These are phyloP conservation scores for Asterochloris sp. DNA, from an alignment of 139 green algal species.

Conservation along the genomic window DNA sequence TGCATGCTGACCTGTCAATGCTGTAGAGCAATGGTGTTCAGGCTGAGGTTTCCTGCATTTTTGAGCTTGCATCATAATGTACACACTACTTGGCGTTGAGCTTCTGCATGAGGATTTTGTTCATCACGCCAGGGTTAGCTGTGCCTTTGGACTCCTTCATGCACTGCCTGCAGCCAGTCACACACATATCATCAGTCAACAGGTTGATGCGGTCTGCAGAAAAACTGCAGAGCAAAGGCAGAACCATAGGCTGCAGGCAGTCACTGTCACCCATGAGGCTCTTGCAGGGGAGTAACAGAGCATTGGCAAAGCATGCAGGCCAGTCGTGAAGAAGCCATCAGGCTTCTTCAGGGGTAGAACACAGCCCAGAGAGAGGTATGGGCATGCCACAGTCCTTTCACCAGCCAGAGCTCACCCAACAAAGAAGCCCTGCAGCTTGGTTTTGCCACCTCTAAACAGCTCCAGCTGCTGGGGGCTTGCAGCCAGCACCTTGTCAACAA, in stretches of 20 bases:
- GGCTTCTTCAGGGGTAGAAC: too few relatives aligned
- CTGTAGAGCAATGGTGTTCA: too few relatives aligned
- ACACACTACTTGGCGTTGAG: constrained; percentile 31
- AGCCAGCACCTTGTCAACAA: constrained; percentile 78
- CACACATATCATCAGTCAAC: not conserved
- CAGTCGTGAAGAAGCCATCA: too few relatives aligned
- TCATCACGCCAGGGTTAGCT: constrained; percentile 77
- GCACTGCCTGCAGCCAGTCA: constrained; percentile 43
- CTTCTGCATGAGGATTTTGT: constrained; percentile 66
- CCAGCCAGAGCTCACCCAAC: constrained; percentile 41
- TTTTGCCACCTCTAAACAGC: constrained; percentile 78
- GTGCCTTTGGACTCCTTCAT: constrained; percentile 85
- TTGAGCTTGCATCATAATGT: too few relatives aligned
- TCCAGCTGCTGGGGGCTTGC: constrained; percentile 82
- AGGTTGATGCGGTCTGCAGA: too few relatives aligned
- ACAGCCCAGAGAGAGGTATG: not conserved
- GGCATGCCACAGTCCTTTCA: not conserved
- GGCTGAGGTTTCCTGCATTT: too few relatives aligned
- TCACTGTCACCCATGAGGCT: not conserved
- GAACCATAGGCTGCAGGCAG: too few relatives aligned
- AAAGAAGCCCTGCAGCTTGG: constrained; percentile 88
- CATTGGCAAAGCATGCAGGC: not conserved
- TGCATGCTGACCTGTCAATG: too few relatives aligned
- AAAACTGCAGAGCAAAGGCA: too few relatives aligned
- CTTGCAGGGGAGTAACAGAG: not conserved